Base-by-base conservation (phyloP, 2,329 filamentous ascomycete genomes). In the Alternaria dauci region DNA sequence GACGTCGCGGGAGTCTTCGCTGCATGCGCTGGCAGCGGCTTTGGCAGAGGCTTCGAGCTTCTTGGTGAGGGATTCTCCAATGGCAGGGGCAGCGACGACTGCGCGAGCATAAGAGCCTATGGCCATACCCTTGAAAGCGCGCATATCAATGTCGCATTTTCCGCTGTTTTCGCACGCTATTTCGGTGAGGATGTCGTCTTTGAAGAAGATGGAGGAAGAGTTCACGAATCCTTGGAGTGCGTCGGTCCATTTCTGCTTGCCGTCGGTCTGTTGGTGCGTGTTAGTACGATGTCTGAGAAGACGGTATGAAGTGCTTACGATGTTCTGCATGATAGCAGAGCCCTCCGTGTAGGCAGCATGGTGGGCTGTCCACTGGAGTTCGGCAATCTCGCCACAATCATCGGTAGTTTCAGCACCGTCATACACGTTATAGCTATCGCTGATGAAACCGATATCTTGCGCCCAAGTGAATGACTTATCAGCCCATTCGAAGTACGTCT, bases 61-160 rank as follows among this genome's bases (percentile, higher is more conserved):
- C 16, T 61, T 58, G 20, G 58, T 32, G n/a, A 75, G 32, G 0
- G 58, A 28, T 4, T 66, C 65, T 11, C 70, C 38, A 9, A 66
- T 30, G 26, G 65, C 50, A 4, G 72, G 70, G 2, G 73, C 71
- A 3, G 62, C 59, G 8, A 63, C 32, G 3, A 63, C 67, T 26
- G 72, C 70, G 44, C 73, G 72, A 26, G 66, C 68, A 20, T 65
- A 61, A 1, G 72, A 71, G 25, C 70, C 65, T 1, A 54, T 55
- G 1, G 67, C 63, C 20, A 72, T 57, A n/a, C 72, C 70, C 57
- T 92, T 92, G 84, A 89, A 90, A 8, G 86, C 87, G 68, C 83
- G 85, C 82, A 89, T 88, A 76, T 91, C 89, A 51, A 79, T 82
- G 72, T 87, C 85, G 77, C 90, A 92, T 0, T 72, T 81, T 53